Evolutionary conservation across 768 basidiomycete genomes (phyloP).

Genomic region (Pleurotus sapidus): DNA sequence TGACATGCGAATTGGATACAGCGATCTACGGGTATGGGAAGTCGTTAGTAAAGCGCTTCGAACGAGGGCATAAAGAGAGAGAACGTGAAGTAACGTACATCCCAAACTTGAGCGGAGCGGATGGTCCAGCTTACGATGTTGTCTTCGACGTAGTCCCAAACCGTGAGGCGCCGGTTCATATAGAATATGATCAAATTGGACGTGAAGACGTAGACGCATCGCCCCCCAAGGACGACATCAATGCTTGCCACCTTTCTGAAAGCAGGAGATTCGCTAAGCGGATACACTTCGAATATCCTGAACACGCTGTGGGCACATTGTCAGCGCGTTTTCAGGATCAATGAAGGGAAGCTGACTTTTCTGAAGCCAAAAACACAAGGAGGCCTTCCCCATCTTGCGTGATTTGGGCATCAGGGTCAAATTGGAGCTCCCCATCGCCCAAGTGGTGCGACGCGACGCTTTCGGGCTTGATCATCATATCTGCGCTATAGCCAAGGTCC

Average conservation of each 20-base stretch:
- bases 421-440: conserved; percentile 1
- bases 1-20: conserved; percentile 7
- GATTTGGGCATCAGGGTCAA: conserved; percentile 6
- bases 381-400: conserved; percentile 10
- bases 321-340: background rate
- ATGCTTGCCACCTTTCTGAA: conserved; percentile 5
- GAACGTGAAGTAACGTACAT: conserved; percentile 12
- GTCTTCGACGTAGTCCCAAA: conserved; percentile 9
- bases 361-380: conserved; percentile 8
- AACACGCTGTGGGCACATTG: background rate
- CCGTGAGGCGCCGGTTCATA: background rate
- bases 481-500: conserved; percentile 23
- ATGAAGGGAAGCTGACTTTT: background rate
- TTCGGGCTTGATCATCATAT: conserved; percentile 13
- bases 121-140: conserved; percentile 13
- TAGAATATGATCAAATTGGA: conserved; percentile 7
- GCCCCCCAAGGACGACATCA: background rate
- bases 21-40: conserved; percentile 1
- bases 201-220: conserved; percentile 7
- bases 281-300: conserved; percentile 8
- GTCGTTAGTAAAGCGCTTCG: background rate
- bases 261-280: background rate
- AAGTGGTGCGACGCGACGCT: conserved; percentile 10
- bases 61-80: background rate
- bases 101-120: background rate